Base-by-base conservation (phyloP, 768 basidiomycete species). In the Serendipita sp. region DNA sequence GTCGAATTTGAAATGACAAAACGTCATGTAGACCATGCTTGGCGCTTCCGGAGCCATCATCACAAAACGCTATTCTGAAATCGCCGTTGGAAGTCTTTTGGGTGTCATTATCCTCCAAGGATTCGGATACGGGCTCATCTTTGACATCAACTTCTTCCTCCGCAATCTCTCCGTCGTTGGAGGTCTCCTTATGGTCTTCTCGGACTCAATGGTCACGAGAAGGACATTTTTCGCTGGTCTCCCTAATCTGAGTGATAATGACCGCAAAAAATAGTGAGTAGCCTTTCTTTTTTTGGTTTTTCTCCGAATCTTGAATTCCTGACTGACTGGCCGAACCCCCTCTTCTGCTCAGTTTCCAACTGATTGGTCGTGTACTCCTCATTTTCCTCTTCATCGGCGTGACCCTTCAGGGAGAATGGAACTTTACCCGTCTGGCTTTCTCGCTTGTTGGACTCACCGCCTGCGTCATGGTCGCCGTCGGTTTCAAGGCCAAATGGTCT, bases 321-420 rank as follows among this genome's bases (percentile, higher is more conserved):
- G 98, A 70, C 86, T 99, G 63, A 89, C 94, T 1, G 96, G 96
- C 63, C 93, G 96, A 23, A 41, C 41, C 41, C 7, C 41, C 41
- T 41, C 5, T 13, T 41, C 41, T 41, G 7, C 41, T 41, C 71
- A 97, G 94, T 75, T 95, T 96, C 85, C 87, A 98, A 70, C 86
- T 99, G 63, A 89, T 94, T 1, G 96, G 96, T 63, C 93, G 96
- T 67, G 85, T 98, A 66, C 84, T 99, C 66, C 85, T 98, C 71
- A 96, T 99, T 73, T 98, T 99, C 87, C 84, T 99, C 54, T 99
- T 99, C 85, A 79, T 99, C 68, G 96, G 96, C 0, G 98, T 98
- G 79, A 87, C 97, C 68, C 75, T 97, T 69, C 91, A 96, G 73
- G 95, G 95, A 38, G 77, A 83, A 73, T 97, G 95, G 92, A 88